Base-by-base conservation (phyloP, 2,329 filamentous ascomycete species). In the Xenoacremonium recifei region DNA sequence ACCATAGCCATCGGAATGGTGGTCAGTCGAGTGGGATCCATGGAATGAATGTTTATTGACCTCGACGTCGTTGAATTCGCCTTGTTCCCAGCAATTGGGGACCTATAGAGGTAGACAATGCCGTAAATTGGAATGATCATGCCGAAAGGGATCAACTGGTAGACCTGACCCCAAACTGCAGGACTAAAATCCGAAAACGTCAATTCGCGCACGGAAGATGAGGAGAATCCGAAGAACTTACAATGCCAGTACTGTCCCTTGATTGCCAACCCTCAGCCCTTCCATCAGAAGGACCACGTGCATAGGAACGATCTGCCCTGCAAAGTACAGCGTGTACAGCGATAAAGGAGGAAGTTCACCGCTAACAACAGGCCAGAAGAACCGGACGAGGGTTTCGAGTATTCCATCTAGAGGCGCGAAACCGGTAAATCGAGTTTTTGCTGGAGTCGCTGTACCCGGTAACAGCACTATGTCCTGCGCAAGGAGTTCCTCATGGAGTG, bases 41-140 rank as follows among this genome's bases (percentile, higher is more conserved):
- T 37, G 13, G 51, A 47, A n/a, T 52, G 42, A 19, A 35, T 7
- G 27, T 10, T 33, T 37, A 16, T 41, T 40, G 29, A 45, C 42
- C 21, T 32, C 25, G 11, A 41, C 30, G 21, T 39, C 35, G 39
- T 25, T 11, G 23, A 27, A 27, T 7, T 7, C 13, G 9, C 9
- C n/a, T n/a, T n/a, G n/a, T n/a, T n/a, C n/a, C n/a, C n/a, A 5
- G 45, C 43, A 9, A 53, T 37, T 1, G 50, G 49, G 12, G 57
- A 57, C 7, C 47, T 46, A 45, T 43, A 54, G 19, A 57, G 32
- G 20, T 49, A 51, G 17, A 49, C 21, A 19, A 51, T 44, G 34
- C 48, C 55, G 38, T 54, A 60, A 13, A 55, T 17, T 3, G 57
- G 54, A 5, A 57, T 29, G 4, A 49, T 51, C 19, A 53, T 39